A percentile compares a stretch with the other conserved stretches of the same genome.
These are phyloP conservation scores for Kurtzmaniella quercitrusa DNA, from an alignment of 1,139 yeast species.

Conservation along the genomic window DNA sequence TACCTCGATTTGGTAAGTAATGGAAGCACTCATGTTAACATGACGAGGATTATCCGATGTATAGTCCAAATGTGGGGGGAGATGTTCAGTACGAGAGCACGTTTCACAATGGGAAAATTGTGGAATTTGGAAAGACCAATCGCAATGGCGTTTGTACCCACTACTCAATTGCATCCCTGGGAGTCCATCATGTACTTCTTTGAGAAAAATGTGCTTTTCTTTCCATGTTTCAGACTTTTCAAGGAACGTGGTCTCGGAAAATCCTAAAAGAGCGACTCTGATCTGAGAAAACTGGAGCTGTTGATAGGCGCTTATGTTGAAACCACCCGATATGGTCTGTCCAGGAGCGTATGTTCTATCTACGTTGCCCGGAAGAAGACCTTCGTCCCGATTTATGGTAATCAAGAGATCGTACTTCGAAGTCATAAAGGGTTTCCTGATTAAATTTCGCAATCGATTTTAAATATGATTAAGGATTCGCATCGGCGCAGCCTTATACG, in stretches of 20 bases:
- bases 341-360: slow-evolving; percentile 7
- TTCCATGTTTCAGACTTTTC: slow-evolving; percentile 4
- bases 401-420: slow-evolving; percentile 9
- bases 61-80: slow-evolving; percentile 6
- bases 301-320: slow-evolving; percentile 5
- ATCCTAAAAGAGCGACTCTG: slow-evolving; percentile 7
- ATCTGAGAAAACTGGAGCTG: slow-evolving; percentile 4
- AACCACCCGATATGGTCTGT: slow-evolving; percentile 5
- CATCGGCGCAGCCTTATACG: background rate
- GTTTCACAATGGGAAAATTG: slow-evolving; percentile 7
- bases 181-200: slow-evolving; percentile 2
- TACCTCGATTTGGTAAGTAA: slow-evolving; percentile 8
- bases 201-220: slow-evolving; percentile 9
- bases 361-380: slow-evolving; percentile 4
- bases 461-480: background rate
- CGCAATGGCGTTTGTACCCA: background rate
- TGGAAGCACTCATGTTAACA: slow-evolving; percentile 4
- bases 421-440: slow-evolving; percentile 3
- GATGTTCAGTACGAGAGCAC: slow-evolving; percentile 3
- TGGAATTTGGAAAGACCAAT: slow-evolving; percentile 6
- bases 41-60: background rate
- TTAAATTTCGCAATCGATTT: background rate
- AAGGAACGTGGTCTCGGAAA: slow-evolving; percentile 6
- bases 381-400: slow-evolving; percentile 4
- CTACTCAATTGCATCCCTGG: slow-evolving; percentile 1